These are phyloP conservation scores for Cryptococcus sp. DNA, from an alignment of 1,284 basidiomycete species.

Conservation along the genomic window DNA sequence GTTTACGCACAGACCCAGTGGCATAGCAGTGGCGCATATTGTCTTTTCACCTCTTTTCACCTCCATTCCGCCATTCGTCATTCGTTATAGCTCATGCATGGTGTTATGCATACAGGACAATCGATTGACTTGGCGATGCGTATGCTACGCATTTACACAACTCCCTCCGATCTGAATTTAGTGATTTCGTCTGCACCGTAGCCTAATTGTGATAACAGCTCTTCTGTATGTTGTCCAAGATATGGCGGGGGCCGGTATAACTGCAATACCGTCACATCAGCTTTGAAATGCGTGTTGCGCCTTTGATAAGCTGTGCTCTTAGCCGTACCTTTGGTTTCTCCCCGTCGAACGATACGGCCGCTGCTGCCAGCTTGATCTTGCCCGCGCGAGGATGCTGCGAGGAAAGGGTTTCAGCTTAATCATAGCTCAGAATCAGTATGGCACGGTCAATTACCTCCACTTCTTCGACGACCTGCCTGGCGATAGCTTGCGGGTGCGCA, in stretches of 20 bases:
- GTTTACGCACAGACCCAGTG: no score
- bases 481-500: constrained; percentile 81
- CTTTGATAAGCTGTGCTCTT: neutral
- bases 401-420: constrained; percentile 4
- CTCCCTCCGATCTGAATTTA: constrained; percentile 59
- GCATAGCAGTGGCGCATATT: neutral
- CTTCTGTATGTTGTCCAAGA: constrained; percentile 77
- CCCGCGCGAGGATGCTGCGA: constrained; percentile 73
- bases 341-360: constrained; percentile 85
- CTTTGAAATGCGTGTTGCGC: neutral
- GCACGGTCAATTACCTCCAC: constrained; percentile 59
- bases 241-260: constrained; percentile 76
- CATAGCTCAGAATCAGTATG: neutral
- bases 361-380: constrained; percentile 79
- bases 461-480: constrained; percentile 63
- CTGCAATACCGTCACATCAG: constrained; percentile 50
- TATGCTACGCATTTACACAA: no score
- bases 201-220: constrained; percentile 76
- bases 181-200: constrained; percentile 64
- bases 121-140: neutral
- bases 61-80: neutral
- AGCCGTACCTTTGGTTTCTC: constrained; percentile 57
- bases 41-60: neutral
- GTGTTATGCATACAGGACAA: neutral
- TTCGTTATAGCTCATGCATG: neutral